Evolutionary conservation across 1,139 yeast genomes (phyloP).

Genomic region (Williopsis jadinii): DNA sequence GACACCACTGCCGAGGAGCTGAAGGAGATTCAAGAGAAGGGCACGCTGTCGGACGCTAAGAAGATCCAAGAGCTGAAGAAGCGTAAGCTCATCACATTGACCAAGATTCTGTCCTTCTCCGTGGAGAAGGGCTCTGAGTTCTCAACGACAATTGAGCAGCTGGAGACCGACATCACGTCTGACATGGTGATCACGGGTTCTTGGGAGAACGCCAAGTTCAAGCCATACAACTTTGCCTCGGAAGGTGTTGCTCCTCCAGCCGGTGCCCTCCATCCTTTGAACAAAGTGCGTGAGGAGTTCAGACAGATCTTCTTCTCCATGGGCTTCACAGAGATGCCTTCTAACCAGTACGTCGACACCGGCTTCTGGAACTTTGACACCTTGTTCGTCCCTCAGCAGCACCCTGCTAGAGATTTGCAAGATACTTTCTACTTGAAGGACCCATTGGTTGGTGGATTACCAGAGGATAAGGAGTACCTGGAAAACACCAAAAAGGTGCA

Average conservation of each 20-base stretch:
- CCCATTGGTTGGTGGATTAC: constrained; percentile 73
- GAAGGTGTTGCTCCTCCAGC: constrained; percentile 83
- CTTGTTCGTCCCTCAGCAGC: constrained; percentile 95
- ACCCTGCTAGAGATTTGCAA: constrained; percentile 98
- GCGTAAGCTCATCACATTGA: constrained; percentile 74
- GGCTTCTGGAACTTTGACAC: constrained; percentile 99
- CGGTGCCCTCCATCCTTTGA: constrained; percentile 95
- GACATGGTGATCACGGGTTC: constrained; percentile 80
- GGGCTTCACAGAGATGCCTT: constrained; percentile 99
- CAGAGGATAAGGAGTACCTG: constrained; percentile 74
- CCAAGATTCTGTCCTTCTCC: constrained; percentile 69
- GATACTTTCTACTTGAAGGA: constrained; percentile 96
- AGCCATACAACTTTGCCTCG: constrained; percentile 92
- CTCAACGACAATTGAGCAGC: constrained; percentile 67
- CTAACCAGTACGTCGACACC: constrained; percentile 93
- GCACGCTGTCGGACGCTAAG: constrained; percentile 54
- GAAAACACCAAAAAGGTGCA: constrained; percentile 77
- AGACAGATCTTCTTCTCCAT: constrained; percentile 94
- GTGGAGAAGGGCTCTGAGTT: constrained; percentile 80
- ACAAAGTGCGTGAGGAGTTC: constrained; percentile 95
- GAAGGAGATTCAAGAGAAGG: constrained; percentile 46
- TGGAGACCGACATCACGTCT: constrained; percentile 89
- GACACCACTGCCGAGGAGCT: constrained; percentile 68
- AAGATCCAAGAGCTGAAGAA: constrained; percentile 82
- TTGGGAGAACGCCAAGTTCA: constrained; percentile 82